A percentile compares a stretch with the other conserved stretches of the same genome.
Evolutionary conservation across 208 protist genomes (phyloP).

Genomic region (Acanthamoeba polyphaga): DNA sequence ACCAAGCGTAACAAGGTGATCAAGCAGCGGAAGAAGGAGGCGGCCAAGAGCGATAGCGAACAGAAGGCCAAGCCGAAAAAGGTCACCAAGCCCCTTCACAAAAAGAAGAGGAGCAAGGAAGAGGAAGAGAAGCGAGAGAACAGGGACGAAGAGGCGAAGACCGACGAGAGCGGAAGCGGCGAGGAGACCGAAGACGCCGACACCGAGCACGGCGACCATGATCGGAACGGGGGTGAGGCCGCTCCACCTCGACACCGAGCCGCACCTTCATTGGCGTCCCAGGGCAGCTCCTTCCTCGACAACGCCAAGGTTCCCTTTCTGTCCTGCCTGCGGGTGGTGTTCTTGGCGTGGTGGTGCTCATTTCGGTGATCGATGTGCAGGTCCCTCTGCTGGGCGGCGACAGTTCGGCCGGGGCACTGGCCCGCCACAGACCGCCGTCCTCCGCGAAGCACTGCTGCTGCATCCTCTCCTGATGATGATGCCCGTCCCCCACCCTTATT

Average conservation of each 20-base stretch:
- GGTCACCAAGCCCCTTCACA: background rate
- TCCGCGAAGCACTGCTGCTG: background rate
- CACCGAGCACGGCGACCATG: background rate
- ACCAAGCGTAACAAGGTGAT: conserved; percentile 25
- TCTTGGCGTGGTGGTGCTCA: no score
- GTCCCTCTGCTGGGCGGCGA: background rate
- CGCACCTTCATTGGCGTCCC: background rate
- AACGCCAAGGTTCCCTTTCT: conserved; percentile 8
- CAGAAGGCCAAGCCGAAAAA: background rate
- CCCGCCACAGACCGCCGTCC: background rate
- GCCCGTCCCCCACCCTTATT: background rate
- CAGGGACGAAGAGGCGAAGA: background rate
- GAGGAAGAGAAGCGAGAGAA: conserved; percentile 19
- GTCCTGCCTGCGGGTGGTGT: no score
- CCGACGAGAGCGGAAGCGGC: background rate
- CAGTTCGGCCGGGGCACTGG: background rate
- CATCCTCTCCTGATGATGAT: background rate
- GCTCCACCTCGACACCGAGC: background rate
- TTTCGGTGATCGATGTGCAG: background rate
- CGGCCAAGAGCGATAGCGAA: background rate
- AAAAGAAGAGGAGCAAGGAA: conserved; percentile 10
- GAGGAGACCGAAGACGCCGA: background rate
- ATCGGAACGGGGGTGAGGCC: background rate
- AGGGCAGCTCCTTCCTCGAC: conserved; percentile 2
- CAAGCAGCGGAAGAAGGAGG: conserved; percentile 50